Conservation (phyloP, 306 rosid genomes). For the Corylus heterophylla region DNA sequence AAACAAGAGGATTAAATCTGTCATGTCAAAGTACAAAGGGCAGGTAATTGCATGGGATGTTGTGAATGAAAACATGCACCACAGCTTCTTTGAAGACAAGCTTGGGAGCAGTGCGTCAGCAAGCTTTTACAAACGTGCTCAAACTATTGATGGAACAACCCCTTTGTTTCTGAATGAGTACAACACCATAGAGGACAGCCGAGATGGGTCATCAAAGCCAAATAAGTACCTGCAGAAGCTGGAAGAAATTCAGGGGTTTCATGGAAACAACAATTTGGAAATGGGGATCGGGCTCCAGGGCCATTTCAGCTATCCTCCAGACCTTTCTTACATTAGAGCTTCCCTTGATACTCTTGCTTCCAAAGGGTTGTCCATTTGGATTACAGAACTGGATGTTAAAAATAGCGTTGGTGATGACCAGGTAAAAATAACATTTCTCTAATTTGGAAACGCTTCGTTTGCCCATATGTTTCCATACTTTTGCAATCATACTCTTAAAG, state of each 20-base stretch:
- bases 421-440: slow-evolving; percentile 30
- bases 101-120: slow-evolving; percentile 42
- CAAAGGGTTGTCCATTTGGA: slow-evolving; percentile 63
- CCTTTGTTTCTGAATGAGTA: slow-evolving; percentile 66
- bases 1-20: slow-evolving; percentile 38
- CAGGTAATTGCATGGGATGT: slow-evolving; percentile 78
- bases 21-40: slow-evolving; percentile 56
- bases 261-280: slow-evolving; percentile 1
- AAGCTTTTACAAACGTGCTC: slow-evolving; percentile 37
- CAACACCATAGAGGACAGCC: slow-evolving; percentile 62
- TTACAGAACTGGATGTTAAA: slow-evolving; percentile 69
- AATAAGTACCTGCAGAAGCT: slow-evolving; percentile 53
- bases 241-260: slow-evolving; percentile 36
- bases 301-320: slow-evolving; percentile 52
- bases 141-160: slow-evolving; percentile 34
- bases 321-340: slow-evolving; percentile 65
- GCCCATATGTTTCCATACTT: too few species aligned
- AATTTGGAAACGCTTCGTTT: too few species aligned
- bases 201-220: slow-evolving; percentile 43
- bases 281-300: slow-evolving; percentile 70
- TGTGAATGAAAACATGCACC: slow-evolving; percentile 70
- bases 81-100: slow-evolving; percentile 48
- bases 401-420: slow-evolving; percentile 36
- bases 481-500: too few species aligned
- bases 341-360: slow-evolving; percentile 68